Evolutionary conservation across 2,329 filamentous ascomycete genomes (phyloP), one percentile per base, ranked within the genome.

Genomic region (Chaetomium globosum): DNA sequence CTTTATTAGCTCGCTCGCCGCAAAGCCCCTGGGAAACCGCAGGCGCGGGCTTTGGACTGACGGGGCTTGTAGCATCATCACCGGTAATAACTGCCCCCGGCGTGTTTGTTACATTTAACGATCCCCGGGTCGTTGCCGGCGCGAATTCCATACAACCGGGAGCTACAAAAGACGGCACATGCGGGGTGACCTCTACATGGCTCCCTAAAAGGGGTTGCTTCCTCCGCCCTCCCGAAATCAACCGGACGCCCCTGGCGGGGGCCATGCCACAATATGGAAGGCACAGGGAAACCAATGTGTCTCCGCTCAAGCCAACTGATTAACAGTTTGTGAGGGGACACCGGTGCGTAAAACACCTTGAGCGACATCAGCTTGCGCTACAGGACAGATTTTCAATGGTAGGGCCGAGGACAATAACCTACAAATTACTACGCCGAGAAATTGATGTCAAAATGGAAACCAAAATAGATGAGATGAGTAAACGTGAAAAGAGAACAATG

Each of bases 171-270:
- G 59, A 19, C 30, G n/a, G 23, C 10, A 4, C 55, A 46, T 54
- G 59, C 48, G 61, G 43, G 39, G 54, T 52, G 43, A 63, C 33
- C 43, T 36, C 49, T 31, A 30, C 46, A 23, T 28, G 5, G 4
- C 8, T 16, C 23, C 64, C 64, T 59, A 52, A 66, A 68, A 63
- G 67, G 67, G 48, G 64, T n/a, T 66, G 51, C 64, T 36, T 66
- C 67, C 33, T 68, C 67, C 67, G 64, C 67, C 61, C 64, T 23
- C 64, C 46, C 59, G 13, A 62, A 57, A 66, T 66, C 56, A 68
- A 61, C 66, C 64, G 61, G 19, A 48, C 12, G 7, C 26, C 26
- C 26, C 2, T 4, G 26, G 26, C 31, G 31, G 57, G 28, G 36
- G 21, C 12, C 48, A 9, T 55, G 30, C 21, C 4, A 26, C 39